Evolutionary conservation across 768 basidiomycete genomes (phyloP).

Genomic region (Coprinopsis cinerea): DNA sequence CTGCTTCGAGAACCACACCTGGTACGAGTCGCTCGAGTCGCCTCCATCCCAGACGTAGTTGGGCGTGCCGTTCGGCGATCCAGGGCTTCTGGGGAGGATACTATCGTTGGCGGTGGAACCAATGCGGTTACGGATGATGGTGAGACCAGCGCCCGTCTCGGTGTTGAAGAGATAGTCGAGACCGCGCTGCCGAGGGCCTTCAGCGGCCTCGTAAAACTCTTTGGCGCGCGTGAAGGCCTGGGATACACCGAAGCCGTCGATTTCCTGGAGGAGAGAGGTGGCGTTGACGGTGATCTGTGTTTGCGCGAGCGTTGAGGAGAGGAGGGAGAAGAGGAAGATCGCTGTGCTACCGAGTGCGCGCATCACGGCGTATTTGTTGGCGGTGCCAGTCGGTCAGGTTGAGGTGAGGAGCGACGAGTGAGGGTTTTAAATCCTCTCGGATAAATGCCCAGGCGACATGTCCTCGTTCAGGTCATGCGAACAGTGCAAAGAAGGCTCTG

Average conservation of each 20-base stretch:
- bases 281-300: conserved; percentile 14
- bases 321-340: not conserved
- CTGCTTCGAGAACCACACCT: conserved; percentile 15
- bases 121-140: conserved; percentile 14
- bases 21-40: conserved; percentile 12
- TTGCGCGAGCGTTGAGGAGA: conserved; percentile 6
- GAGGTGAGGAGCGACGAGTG: not conserved
- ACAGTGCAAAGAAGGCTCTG: no score
- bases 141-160: conserved; percentile 12
- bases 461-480: no score
- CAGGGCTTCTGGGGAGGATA: conserved; percentile 11
- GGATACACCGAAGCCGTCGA: conserved; percentile 14
- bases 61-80: conserved; percentile 10
- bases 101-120: conserved; percentile 9
- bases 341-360: not conserved
- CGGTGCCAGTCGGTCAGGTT: not conserved
- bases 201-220: conserved; percentile 10
- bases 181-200: conserved; percentile 11
- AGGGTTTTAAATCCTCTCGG: not conserved
- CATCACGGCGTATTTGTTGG: not conserved
- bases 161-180: conserved; percentile 14
- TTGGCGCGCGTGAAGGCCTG: conserved; percentile 13
- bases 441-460: no score
- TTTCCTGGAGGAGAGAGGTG: conserved; percentile 12
- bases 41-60: conserved; percentile 11